phyloP scores from a whole-genome alignment of 805 yeast species.

The Metschnikowia gelsemii region DNA sequence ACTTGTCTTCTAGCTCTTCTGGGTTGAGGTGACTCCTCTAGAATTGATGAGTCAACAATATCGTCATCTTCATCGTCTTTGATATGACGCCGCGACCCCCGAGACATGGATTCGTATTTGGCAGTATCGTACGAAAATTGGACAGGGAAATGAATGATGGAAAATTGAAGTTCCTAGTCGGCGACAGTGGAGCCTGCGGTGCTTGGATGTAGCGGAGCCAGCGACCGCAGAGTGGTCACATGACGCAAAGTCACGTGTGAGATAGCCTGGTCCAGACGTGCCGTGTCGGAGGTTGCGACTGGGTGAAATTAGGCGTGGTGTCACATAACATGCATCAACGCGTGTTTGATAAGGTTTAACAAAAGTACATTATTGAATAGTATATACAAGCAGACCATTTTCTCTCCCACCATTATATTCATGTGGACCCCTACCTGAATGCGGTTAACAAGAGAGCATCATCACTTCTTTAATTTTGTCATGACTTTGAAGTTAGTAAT shows the following conservation, averaged over 20 bases:
- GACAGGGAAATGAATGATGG: conserved; percentile 16
- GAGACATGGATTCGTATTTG: conserved; percentile 17
- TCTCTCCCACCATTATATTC: not conserved
- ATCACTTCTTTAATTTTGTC: conserved; percentile 14
- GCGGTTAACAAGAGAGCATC: not conserved
- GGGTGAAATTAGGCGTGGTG: no score
- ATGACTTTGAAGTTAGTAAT: conserved; percentile 12
- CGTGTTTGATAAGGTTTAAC: no score
- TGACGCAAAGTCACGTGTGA: conserved; percentile 1
- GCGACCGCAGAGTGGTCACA: not conserved
- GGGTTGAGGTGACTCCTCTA: conserved; percentile 3
- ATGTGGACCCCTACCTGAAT: no score
- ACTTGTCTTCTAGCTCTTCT: conserved; percentile 16
- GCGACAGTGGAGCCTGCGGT: not conserved
- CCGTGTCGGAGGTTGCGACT: not conserved
- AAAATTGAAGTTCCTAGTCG: not conserved
- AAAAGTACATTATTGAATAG: no score
- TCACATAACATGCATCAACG: no score
- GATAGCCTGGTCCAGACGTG: not conserved
- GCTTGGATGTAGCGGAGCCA: conserved; percentile 3
- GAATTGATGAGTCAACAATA: not conserved
- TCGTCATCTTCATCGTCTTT: conserved; percentile 15
- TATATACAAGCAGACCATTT: not conserved
- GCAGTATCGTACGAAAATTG: conserved; percentile 17
- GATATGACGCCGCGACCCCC: conserved; percentile 17